Evolutionary conservation across 2,329 filamentous ascomycete species (phyloP).

Genomic region (Arthrobotrys conoides): DNA sequence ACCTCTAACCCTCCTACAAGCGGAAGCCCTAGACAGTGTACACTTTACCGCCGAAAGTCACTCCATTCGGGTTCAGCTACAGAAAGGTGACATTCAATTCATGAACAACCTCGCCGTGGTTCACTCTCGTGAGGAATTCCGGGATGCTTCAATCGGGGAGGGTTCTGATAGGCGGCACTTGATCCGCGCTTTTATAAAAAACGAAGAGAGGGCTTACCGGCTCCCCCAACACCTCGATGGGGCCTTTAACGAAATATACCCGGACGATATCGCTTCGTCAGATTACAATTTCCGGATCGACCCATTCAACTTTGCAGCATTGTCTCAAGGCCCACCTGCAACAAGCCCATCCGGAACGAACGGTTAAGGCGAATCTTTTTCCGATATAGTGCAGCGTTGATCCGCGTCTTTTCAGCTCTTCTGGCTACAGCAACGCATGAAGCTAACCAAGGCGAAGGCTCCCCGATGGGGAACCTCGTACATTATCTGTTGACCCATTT

Average conservation of each 20-base stretch:
- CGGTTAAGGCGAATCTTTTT: slow-evolving; percentile 28
- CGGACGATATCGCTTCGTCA: slow-evolving; percentile 70
- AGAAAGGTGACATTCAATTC: slow-evolving; percentile 69
- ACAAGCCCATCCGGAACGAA: slow-evolving; percentile 54
- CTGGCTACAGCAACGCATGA: slow-evolving; percentile 15
- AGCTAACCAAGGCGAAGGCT: slow-evolving; percentile 6
- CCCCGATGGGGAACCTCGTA: slow-evolving; percentile 3
- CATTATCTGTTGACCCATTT: neutral
- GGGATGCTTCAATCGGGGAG: slow-evolving; percentile 63
- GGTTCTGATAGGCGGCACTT: slow-evolving; percentile 66
- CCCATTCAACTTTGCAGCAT: slow-evolving; percentile 65
- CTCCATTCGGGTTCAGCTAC: slow-evolving; percentile 66
- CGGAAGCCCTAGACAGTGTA: slow-evolving; percentile 69
- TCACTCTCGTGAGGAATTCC: slow-evolving; percentile 69
- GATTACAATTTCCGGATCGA: slow-evolving; percentile 73
- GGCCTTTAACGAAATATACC: slow-evolving; percentile 72
- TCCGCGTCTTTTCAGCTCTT: slow-evolving; percentile 14
- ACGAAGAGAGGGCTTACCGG: slow-evolving; percentile 68
- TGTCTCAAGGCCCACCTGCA: slow-evolving; percentile 52
- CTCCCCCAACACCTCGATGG: slow-evolving; percentile 66
- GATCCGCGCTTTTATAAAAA: slow-evolving; percentile 69
- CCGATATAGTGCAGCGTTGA: slow-evolving; percentile 17
- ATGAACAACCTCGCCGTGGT: slow-evolving; percentile 70
- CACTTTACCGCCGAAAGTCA: slow-evolving; percentile 68
- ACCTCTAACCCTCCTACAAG: slow-evolving; percentile 70